These are phyloP conservation scores for Tulasnella sp. DNA, from an alignment of 768 basidiomycete species.

Conservation along the genomic window DNA sequence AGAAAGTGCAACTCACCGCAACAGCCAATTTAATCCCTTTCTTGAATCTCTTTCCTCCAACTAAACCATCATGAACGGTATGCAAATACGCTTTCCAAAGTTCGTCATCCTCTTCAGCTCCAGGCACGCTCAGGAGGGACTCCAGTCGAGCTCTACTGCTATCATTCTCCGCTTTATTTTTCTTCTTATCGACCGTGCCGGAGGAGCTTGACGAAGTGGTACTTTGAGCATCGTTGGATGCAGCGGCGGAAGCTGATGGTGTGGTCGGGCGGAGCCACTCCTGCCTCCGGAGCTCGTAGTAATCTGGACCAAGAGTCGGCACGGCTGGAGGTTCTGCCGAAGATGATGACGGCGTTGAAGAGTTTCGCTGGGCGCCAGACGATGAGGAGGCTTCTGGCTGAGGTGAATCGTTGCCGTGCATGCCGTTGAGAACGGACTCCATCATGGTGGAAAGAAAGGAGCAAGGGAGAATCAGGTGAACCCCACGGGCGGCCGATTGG, in stretches of 20 bases:
- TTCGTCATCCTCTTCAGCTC: slow-evolving; percentile 32
- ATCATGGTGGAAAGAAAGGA: slow-evolving; percentile 2
- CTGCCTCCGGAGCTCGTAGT: slow-evolving; percentile 24
- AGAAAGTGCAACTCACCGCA: slow-evolving; percentile 30
- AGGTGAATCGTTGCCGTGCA: not conserved
- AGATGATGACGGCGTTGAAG: not conserved
- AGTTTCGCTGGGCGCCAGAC: not conserved
- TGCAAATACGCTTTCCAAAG: slow-evolving; percentile 33
- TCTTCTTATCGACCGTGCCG: not conserved
- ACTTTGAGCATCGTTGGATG: not conserved
- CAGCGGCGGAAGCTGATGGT: not conserved
- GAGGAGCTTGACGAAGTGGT: not conserved
- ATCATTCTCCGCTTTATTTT: not conserved
- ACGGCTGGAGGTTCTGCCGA: not conserved
- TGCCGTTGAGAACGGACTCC: not conserved
- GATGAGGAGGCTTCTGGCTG: not conserved
- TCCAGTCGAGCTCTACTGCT: slow-evolving; percentile 28
- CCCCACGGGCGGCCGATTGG: not conserved
- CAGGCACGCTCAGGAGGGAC: slow-evolving; percentile 27
- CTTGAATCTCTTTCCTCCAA: slow-evolving; percentile 31
- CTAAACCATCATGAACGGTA: slow-evolving; percentile 30
- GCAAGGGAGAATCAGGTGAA: not conserved
- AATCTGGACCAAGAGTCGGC: slow-evolving; percentile 24
- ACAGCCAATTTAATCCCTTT: slow-evolving; percentile 32
- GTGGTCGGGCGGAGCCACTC: slow-evolving; percentile 23